Evolutionary conservation across 495 filamentous ascomycete species (phyloP).

Genomic region (Neurospora tetrasperma): DNA sequence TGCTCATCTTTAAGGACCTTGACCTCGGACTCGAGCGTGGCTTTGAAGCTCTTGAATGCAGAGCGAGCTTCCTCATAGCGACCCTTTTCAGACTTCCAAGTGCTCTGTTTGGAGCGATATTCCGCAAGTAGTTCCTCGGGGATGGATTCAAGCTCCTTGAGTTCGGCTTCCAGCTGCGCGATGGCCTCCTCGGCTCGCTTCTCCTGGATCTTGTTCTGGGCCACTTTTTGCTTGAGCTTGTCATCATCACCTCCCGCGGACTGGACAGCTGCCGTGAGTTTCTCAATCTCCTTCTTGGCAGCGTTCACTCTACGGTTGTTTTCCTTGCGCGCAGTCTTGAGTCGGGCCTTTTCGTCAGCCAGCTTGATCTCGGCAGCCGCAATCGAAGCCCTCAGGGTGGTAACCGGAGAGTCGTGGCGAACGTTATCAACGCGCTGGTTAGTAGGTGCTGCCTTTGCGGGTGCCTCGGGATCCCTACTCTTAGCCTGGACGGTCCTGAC

Average conservation of each 20-base stretch:
- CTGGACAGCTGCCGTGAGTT: slow-evolving; percentile 52
- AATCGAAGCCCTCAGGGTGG: slow-evolving; percentile 82
- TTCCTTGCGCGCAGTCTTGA: slow-evolving; percentile 68
- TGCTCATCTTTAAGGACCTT: slow-evolving; percentile 57
- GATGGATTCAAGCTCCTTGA: slow-evolving; percentile 55
- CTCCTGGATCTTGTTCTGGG: slow-evolving; percentile 66
- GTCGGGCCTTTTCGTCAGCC: slow-evolving; percentile 61
- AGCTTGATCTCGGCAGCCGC: slow-evolving; percentile 67
- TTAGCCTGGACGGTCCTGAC: slow-evolving; percentile 69
- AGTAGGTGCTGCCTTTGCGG: slow-evolving; percentile 26
- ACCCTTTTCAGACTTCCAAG: slow-evolving; percentile 55
- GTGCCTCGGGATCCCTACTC: slow-evolving; percentile 49
- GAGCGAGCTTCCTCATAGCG: slow-evolving; percentile 49
- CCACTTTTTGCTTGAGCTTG: slow-evolving; percentile 64
- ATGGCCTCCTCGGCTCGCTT: slow-evolving; percentile 72
- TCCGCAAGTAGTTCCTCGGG: slow-evolving; percentile 56
- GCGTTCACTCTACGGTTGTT: slow-evolving; percentile 61
- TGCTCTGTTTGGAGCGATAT: slow-evolving; percentile 48
- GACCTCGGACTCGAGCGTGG: slow-evolving; percentile 52
- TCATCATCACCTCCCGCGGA: slow-evolving; percentile 75
- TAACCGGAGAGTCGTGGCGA: slow-evolving; percentile 76
- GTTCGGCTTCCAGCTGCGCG: slow-evolving; percentile 47
- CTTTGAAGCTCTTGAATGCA: slow-evolving; percentile 51
- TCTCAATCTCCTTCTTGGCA: slow-evolving; percentile 72
- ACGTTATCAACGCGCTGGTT: slow-evolving; percentile 44